Conservation (phyloP, 2,329 filamentous ascomycete species). For the Aspergillus transmontanensis region DNA sequence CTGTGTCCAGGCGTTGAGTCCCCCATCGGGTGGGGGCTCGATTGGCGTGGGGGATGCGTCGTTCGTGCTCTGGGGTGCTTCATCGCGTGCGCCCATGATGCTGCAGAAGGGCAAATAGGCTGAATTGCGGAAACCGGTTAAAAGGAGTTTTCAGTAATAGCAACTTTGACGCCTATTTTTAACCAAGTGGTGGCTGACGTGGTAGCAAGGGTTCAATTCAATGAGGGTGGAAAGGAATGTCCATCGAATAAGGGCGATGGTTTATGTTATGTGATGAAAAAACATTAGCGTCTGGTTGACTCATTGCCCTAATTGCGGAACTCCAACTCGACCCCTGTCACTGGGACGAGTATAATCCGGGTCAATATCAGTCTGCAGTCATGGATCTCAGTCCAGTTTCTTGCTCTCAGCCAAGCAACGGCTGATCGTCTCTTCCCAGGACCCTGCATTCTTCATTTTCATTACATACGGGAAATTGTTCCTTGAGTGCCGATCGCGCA, state of each 20-base stretch:
- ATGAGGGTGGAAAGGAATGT: not conserved
- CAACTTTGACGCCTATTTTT: no score
- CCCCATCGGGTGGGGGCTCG: slow-evolving; percentile 23
- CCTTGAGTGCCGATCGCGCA: not conserved
- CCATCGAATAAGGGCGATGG: not conserved
- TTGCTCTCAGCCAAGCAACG: not conserved
- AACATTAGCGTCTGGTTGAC: not conserved
- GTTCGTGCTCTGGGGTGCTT: not conserved
- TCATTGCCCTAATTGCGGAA: not conserved
- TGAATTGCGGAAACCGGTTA: not conserved
- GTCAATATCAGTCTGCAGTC: not conserved
- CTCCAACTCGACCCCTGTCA: not conserved
- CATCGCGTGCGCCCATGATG: not conserved
- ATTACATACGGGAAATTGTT: not conserved
- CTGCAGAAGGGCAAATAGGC: not conserved
- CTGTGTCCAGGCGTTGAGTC: slow-evolving; percentile 25
- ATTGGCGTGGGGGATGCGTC: not conserved
- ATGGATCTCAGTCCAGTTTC: no score
- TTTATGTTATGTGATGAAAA: not conserved
- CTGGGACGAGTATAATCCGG: not conserved
- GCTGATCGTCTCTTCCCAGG: not conserved
- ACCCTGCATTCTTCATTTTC: not conserved
- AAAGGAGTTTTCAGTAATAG: no score
- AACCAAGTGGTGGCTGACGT: not conserved
- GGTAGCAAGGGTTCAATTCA: not conserved